These are phyloP conservation scores for Pezicula radicicola DNA, from an alignment of 2,329 filamentous ascomycete genomes.

Conservation along the genomic window DNA sequence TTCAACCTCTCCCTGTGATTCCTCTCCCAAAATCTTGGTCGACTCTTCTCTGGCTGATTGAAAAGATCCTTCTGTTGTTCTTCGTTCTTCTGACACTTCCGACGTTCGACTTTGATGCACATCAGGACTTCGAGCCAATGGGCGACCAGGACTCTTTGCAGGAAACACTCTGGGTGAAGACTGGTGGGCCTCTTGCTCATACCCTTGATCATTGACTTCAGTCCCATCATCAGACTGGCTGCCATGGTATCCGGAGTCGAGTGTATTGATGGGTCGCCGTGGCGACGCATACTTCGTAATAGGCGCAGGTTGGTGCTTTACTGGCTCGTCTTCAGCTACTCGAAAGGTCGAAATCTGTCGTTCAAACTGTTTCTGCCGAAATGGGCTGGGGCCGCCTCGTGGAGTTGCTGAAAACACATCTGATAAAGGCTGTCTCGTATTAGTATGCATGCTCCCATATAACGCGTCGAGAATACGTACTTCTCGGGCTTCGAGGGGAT, in stretches of 20 bases:
- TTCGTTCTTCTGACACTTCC: slow-evolving; percentile 20
- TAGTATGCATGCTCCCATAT: slow-evolving; percentile 12
- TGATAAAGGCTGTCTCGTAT: slow-evolving; percentile 50
- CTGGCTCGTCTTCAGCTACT: slow-evolving; percentile 51
- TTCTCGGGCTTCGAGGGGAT: slow-evolving; percentile 55
- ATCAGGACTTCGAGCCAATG: slow-evolving; percentile 8
- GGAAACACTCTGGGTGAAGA: slow-evolving; percentile 3
- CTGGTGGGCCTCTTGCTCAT: slow-evolving; percentile 8
- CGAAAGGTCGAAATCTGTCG: slow-evolving; percentile 47
- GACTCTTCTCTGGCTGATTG: slow-evolving; percentile 45
- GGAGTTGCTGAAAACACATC: slow-evolving; percentile 55
- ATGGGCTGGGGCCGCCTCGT: slow-evolving; percentile 41
- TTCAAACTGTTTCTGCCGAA: slow-evolving; percentile 32
- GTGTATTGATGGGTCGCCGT: slow-evolving; percentile 27
- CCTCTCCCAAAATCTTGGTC: slow-evolving; percentile 20
- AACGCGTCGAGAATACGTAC: slow-evolving; percentile 42
- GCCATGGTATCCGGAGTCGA: slow-evolving; percentile 72
- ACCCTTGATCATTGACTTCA: slow-evolving; percentile 9
- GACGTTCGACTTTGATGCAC: slow-evolving; percentile 14
- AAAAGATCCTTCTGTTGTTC: slow-evolving; percentile 31
- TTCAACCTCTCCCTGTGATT: slow-evolving; percentile 4
- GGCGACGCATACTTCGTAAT: slow-evolving; percentile 11
- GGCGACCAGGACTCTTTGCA: slow-evolving; percentile 4
- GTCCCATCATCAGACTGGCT: slow-evolving; percentile 42
- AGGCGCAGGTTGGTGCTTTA: slow-evolving; percentile 7